Evolutionary conservation across 2,329 filamentous ascomycete genomes (phyloP).

Genomic region (Ophiostoma ips): DNA sequence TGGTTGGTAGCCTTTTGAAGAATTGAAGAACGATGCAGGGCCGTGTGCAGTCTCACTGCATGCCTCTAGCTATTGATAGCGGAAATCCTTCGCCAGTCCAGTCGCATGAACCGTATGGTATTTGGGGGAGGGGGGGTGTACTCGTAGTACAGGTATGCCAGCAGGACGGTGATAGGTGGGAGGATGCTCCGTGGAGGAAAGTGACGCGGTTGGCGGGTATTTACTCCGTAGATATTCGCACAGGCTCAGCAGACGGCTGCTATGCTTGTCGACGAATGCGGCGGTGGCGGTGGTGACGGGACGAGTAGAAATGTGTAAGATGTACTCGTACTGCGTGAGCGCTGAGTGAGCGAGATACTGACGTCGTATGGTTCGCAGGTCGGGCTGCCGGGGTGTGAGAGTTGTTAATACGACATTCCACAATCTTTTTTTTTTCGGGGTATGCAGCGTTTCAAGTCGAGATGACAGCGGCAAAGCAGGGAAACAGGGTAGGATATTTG

Average conservation of each 20-base stretch:
- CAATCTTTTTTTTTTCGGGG: slow-evolving; percentile 2
- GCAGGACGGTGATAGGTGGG: too few relatives aligned
- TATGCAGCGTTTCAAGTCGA: slow-evolving; percentile 7
- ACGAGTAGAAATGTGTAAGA: not conserved
- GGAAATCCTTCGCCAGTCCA: too few relatives aligned
- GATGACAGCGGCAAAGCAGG: not conserved
- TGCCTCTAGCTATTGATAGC: not conserved
- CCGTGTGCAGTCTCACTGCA: too few relatives aligned
- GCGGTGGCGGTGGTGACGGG: not conserved
- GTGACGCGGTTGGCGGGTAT: too few relatives aligned
- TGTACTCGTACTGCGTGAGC: not conserved
- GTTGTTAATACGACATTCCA: slow-evolving; percentile 8
- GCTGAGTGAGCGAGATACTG: not conserved
- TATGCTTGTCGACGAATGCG: too few relatives aligned
- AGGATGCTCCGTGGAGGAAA: too few relatives aligned
- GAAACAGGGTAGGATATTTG: not conserved
- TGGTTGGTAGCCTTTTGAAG: too few relatives aligned
- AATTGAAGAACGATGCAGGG: not conserved
- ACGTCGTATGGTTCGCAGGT: not conserved
- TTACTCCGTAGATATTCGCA: too few relatives aligned
- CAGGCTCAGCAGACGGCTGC: too few relatives aligned
- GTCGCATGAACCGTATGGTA: too few relatives aligned
- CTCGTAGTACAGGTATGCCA: too few relatives aligned
- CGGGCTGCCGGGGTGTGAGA: not conserved
- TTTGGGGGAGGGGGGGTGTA: too few relatives aligned